Evolutionary conservation across 1,284 basidiomycete genomes (phyloP).

Genomic region (Pseudozyma pruni): DNA sequence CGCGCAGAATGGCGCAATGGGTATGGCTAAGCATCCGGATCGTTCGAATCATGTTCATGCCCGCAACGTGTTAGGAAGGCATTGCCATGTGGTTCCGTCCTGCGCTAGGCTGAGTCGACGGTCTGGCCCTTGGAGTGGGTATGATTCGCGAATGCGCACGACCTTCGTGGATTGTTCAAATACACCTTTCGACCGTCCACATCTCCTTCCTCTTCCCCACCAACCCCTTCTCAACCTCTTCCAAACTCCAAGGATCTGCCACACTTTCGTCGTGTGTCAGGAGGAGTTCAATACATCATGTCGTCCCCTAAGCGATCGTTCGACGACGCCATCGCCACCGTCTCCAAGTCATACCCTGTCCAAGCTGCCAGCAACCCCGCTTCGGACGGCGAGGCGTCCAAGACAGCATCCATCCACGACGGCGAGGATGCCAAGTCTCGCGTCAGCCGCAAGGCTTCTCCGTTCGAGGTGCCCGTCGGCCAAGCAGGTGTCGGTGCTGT

Average conservation of each 20-base stretch:
- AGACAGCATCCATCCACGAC: constrained; percentile 17
- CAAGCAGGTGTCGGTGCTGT: constrained; percentile 36
- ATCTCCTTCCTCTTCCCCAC: not conserved
- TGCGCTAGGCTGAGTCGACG: not conserved
- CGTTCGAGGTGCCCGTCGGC: constrained; percentile 42
- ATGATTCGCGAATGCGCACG: not conserved
- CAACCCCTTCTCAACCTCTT: not conserved
- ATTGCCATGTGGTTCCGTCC: not conserved
- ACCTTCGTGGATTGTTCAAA: not conserved
- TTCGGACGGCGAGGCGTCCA: constrained; percentile 21
- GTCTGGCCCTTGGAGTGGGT: too few species aligned
- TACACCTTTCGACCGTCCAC: constrained; percentile 3
- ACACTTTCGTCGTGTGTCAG: constrained; percentile 13
- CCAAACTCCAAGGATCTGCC: constrained; percentile 33
- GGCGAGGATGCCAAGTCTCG: constrained; percentile 23
- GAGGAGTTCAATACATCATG: constrained; percentile 28
- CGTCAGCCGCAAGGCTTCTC: constrained; percentile 17
- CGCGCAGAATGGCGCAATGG: constrained; percentile 27
- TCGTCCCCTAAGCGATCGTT: constrained; percentile 35
- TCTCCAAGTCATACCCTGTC: constrained; percentile 32
- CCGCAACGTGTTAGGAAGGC: not conserved
- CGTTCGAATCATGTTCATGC: constrained; percentile 4
- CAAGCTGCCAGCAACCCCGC: not conserved
- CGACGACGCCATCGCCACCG: constrained; percentile 35
- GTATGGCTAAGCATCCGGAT: not conserved